Conservation (phyloP, 345 rosid genomes). For the Rhizophora mangle region DNA sequence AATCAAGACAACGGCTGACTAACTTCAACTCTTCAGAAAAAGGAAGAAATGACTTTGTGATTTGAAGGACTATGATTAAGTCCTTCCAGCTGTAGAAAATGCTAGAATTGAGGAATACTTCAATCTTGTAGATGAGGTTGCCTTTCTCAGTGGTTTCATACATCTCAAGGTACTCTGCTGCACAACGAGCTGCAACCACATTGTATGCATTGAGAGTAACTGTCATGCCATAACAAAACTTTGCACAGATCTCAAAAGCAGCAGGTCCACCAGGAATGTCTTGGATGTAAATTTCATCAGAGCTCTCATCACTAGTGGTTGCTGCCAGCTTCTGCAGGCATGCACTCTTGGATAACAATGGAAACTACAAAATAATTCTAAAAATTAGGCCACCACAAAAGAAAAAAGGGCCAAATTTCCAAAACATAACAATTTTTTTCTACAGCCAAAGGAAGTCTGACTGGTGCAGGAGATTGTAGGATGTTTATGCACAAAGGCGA, state of each 20-base stretch:
- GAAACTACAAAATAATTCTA: conserved; percentile 43
- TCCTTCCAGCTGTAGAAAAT: conserved; percentile 54
- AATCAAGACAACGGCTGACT: conserved; percentile 33
- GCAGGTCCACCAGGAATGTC: conserved; percentile 85
- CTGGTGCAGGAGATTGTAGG: too few species aligned
- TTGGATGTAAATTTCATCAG: conserved; percentile 57
- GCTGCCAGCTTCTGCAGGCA: conserved; percentile 62
- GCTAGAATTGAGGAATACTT: conserved; percentile 51
- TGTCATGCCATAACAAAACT: conserved; percentile 87
- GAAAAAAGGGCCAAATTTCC: neutral
- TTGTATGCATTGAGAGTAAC: conserved; percentile 88
- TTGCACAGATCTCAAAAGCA: conserved; percentile 80
- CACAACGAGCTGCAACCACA: conserved; percentile 79
- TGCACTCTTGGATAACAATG: conserved; percentile 64
- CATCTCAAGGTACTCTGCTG: conserved; percentile 62
- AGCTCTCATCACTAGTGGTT: conserved; percentile 38
- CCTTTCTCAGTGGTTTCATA: conserved; percentile 51
- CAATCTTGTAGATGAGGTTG: conserved; percentile 51
- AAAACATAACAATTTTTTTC: neutral
- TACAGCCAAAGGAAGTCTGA: neutral
- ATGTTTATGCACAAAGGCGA: too few species aligned
- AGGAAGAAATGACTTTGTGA: conserved; percentile 38
- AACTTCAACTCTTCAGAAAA: conserved; percentile 31
- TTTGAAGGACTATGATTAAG: conserved; percentile 43
- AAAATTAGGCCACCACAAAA: neutral